These are phyloP conservation scores for Purpureocillium lavendulum DNA, from an alignment of 2,329 filamentous ascomycete species.

Conservation along the genomic window DNA sequence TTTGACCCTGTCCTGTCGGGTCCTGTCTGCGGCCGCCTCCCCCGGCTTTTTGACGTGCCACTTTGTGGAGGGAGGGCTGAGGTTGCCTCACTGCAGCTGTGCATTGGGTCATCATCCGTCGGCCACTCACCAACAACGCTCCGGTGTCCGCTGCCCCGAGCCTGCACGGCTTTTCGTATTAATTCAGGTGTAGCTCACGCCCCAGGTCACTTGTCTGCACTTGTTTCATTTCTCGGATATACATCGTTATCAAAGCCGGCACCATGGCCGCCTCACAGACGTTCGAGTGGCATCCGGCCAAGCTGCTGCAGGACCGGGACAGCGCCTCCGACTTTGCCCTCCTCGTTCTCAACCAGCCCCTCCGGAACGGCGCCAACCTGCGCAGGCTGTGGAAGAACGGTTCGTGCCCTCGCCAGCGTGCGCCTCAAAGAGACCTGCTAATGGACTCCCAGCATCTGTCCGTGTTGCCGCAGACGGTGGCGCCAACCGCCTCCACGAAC, in stretches of 20 bases:
- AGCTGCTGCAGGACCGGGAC: constrained; percentile 24
- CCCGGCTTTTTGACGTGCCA: too few species aligned
- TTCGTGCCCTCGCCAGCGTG: constrained; percentile 15
- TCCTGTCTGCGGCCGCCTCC: too few species aligned
- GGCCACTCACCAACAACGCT: too few species aligned
- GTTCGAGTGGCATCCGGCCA: constrained; percentile 32
- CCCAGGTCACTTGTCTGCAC: not conserved
- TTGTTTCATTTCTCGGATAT: not conserved
- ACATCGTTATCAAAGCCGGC: not conserved
- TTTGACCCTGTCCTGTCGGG: too few species aligned
- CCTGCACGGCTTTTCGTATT: too few species aligned
- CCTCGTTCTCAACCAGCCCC: constrained; percentile 43
- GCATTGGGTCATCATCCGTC: too few species aligned
- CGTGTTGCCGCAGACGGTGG: constrained; percentile 85
- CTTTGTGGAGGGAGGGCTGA: too few species aligned
- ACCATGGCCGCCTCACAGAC: constrained; percentile 14
- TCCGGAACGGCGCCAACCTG: constrained; percentile 36
- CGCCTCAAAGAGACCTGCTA: not conserved
- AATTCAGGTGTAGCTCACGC: too few species aligned
- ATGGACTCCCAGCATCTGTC: constrained; percentile 42
- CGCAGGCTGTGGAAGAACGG: constrained; percentile 42
- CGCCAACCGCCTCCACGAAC: constrained; percentile 62
- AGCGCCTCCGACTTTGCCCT: constrained; percentile 30
- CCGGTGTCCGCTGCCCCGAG: too few species aligned
- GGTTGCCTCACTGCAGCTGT: too few species aligned